These are phyloP conservation scores for Nemania diffusa DNA, from an alignment of 2,329 filamentous ascomycete genomes.

Conservation along the genomic window DNA sequence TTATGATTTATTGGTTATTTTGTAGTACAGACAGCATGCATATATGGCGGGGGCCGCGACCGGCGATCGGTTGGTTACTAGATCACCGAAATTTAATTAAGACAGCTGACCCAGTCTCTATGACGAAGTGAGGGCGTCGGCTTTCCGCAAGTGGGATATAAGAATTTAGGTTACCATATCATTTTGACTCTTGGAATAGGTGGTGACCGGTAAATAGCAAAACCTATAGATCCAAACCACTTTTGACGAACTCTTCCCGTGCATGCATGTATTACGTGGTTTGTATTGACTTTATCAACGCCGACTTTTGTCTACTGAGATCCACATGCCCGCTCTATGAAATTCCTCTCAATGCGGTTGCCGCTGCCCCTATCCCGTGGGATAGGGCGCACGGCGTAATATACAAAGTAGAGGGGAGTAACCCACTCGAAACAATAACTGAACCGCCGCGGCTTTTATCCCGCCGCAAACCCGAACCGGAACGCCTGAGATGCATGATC, in stretches of 20 bases:
- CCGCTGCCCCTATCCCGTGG: constrained; percentile 7
- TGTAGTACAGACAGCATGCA: constrained; percentile 19
- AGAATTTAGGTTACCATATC: not conserved
- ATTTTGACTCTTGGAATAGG: not conserved
- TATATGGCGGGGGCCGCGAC: constrained; percentile 13
- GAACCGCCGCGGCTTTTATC: not conserved
- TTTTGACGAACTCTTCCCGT: not conserved
- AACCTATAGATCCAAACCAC: too few relatives aligned
- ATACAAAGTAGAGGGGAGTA: constrained; percentile 27
- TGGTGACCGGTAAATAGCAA: not conserved
- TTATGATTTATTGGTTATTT: constrained; percentile 16
- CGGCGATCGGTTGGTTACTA: not conserved
- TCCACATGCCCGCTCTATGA: constrained; percentile 6
- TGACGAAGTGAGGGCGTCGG: constrained; percentile 9
- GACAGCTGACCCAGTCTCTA: not conserved
- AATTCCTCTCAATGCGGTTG: not conserved
- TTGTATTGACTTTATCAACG: constrained; percentile 1
- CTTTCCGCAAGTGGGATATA: constrained; percentile 3
- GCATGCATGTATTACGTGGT: constrained; percentile 4
- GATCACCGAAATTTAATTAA: constrained; percentile 6
- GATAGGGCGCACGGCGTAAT: not conserved
- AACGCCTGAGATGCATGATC: constrained; percentile 26
- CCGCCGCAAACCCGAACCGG: constrained; percentile 18
- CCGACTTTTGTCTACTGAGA: constrained; percentile 23
- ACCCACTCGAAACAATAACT: not conserved